phyloP scores from a whole-genome alignment of 2,329 filamentous ascomycete genomes.

The Botrytis aclada region DNA sequence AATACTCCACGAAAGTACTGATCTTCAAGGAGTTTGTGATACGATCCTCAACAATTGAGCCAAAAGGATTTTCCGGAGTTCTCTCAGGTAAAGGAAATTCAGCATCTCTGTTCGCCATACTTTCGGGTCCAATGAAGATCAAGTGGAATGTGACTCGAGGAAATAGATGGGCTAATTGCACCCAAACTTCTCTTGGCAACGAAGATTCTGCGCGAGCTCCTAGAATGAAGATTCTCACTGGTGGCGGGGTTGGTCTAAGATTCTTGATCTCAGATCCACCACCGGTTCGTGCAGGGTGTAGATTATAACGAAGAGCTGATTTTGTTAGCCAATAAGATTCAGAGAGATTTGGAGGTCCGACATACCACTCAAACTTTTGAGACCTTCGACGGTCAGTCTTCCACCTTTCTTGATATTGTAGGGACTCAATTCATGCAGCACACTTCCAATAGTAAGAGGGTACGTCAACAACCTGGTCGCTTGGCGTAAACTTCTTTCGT shows the following conservation, averaged over 20 bases:
- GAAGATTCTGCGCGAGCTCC: constrained; percentile 97
- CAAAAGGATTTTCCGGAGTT: constrained; percentile 84
- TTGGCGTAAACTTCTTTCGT: constrained; percentile 86
- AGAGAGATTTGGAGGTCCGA: constrained; percentile 26
- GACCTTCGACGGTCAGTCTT: constrained; percentile 77
- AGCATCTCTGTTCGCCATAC: constrained; percentile 88
- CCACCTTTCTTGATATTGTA: constrained; percentile 76
- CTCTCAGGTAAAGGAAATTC: constrained; percentile 89
- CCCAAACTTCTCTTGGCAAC: constrained; percentile 88
- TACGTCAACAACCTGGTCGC: constrained; percentile 92
- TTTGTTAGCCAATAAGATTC: not conserved
- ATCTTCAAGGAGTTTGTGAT: constrained; percentile 91
- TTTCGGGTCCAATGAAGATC: constrained; percentile 92
- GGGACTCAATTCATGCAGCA: constrained; percentile 91
- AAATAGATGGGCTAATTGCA: constrained; percentile 91
- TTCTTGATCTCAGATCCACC: constrained; percentile 72
- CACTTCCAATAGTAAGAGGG: constrained; percentile 84
- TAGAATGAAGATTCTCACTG: constrained; percentile 87
- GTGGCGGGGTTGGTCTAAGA: constrained; percentile 77
- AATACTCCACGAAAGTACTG: constrained; percentile 96
- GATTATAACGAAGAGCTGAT: constrained; percentile 82
- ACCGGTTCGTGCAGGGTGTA: constrained; percentile 82
- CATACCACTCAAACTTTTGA: constrained; percentile 91
- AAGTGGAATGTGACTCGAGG: constrained; percentile 87
- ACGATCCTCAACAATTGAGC: constrained; percentile 89